Conservation (phyloP, 73 alveolate genomes). For the Paramecium caudatum region DNA sequence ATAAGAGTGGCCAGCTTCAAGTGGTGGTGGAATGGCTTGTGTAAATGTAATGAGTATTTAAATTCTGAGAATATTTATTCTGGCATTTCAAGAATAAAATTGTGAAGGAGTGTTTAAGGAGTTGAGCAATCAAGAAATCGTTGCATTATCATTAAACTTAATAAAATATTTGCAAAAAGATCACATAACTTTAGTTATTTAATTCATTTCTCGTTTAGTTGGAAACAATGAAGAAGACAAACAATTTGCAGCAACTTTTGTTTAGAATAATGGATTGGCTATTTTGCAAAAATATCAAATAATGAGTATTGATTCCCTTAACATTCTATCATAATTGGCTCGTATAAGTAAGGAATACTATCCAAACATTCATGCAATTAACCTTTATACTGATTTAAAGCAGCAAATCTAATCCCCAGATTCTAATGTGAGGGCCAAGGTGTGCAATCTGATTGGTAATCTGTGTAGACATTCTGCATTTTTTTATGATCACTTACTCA, state of each 20-base stretch:
- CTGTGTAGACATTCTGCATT: slow-evolving; percentile 97
- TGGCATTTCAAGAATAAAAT: slow-evolving; percentile 86
- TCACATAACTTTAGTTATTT: slow-evolving; percentile 82
- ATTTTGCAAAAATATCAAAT: slow-evolving; percentile 81
- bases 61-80: slow-evolving; percentile 85
- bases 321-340: slow-evolving; percentile 92
- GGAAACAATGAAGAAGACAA: slow-evolving; percentile 87
- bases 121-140: slow-evolving; percentile 84
- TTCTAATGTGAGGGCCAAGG: slow-evolving; percentile 95
- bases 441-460: slow-evolving; percentile 98
- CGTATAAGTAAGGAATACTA: slow-evolving; percentile 94
- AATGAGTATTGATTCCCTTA: slow-evolving; percentile 91
- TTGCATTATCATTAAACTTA: slow-evolving; percentile 80
- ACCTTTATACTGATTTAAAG: slow-evolving; percentile 91
- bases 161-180: slow-evolving; percentile 85
- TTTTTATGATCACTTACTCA: slow-evolving; percentile 94
- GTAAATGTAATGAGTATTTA: slow-evolving; percentile 84
- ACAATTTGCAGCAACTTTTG: slow-evolving; percentile 88
- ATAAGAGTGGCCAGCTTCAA: slow-evolving; percentile 97
- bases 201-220: slow-evolving; percentile 84
- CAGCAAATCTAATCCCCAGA: slow-evolving; percentile 90
- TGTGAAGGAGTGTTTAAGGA: slow-evolving; percentile 81
- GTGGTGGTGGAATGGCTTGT: slow-evolving; percentile 95
- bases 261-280: slow-evolving; percentile 88
- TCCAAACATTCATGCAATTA: slow-evolving; percentile 90